Conservation (phyloP, 371 early-diverging fungal genomes). For the Mucor ambiguus region DNA sequence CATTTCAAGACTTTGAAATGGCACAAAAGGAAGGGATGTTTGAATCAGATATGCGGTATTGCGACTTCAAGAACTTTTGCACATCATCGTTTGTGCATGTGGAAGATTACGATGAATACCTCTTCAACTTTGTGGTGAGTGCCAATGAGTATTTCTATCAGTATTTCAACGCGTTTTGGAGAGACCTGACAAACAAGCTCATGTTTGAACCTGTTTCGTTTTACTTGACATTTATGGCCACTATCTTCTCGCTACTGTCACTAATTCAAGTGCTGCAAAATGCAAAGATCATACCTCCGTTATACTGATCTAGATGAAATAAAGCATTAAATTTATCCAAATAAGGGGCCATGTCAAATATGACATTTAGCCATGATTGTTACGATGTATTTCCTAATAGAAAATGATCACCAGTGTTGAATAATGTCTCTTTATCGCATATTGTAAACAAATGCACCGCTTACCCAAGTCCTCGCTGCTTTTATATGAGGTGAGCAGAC, state of each 20-base stretch:
- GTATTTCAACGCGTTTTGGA: constrained; percentile 9
- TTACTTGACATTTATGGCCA: constrained; percentile 6
- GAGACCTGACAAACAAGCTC: constrained; percentile 4
- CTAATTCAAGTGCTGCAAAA: constrained; percentile 6
- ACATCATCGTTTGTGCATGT: background rate
- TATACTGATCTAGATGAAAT: background rate
- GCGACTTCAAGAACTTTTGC: constrained; percentile 5
- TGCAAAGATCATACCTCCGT: constrained; percentile 10
- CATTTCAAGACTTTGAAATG: constrained; percentile 9
- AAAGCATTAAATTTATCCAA: background rate
- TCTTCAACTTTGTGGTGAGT: background rate
- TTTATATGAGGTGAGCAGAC: background rate
- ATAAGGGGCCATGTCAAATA: background rate
- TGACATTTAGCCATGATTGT: background rate
- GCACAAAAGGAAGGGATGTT: constrained; percentile 10
- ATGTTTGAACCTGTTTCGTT: constrained; percentile 10
- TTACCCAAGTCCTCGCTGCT: background rate
- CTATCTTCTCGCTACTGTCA: constrained; percentile 2
- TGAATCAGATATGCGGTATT: background rate
- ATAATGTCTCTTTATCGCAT: background rate
- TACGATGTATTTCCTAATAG: background rate
- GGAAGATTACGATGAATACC: constrained; percentile 7
- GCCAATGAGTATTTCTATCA: constrained; percentile 9
- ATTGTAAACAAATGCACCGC: background rate
- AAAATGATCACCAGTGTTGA: background rate